A percentile compares a stretch with the other conserved stretches of the same genome.
phyloP scores from a whole-genome alignment of 345 rosid genomes.

The Schrenkiella parvula region DNA sequence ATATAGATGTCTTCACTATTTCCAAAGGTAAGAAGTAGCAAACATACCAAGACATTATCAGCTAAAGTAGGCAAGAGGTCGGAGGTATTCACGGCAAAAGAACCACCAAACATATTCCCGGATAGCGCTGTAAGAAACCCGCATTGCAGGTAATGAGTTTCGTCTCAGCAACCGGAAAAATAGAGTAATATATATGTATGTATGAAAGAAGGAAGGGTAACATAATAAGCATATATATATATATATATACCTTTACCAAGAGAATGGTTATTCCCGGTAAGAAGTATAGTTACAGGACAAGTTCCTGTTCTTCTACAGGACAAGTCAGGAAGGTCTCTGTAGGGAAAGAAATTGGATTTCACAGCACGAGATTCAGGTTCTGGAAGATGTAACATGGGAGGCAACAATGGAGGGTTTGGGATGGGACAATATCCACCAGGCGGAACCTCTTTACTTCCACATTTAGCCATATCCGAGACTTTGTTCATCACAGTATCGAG shows the following conservation, averaged over 20 bases:
- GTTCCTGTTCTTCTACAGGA: slow-evolving; percentile 60
- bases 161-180: background rate
- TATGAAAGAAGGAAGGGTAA: background rate
- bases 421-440: slow-evolving; percentile 39
- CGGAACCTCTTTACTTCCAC: slow-evolving; percentile 34
- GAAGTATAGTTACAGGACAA: slow-evolving; percentile 66
- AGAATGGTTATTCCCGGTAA: slow-evolving; percentile 62
- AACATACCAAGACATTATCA: slow-evolving; percentile 46
- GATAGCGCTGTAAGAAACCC: slow-evolving; percentile 47
- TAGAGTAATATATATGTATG: no score
- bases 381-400: slow-evolving; percentile 72
- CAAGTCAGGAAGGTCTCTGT: slow-evolving; percentile 53
- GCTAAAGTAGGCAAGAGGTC: slow-evolving; percentile 43
- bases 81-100: slow-evolving; percentile 41
- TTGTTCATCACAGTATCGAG: slow-evolving; percentile 23
- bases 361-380: slow-evolving; percentile 65
- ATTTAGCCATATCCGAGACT: background rate
- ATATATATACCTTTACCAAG: slow-evolving; percentile 58
- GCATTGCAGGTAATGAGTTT: background rate
- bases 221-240: background rate
- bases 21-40: background rate
- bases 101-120: slow-evolving; percentile 43
- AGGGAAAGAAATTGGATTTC: slow-evolving; percentile 33
- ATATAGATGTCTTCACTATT: background rate
- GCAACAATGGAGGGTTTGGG: slow-evolving; percentile 57